Evolutionary conservation across 257 asterid species (phyloP).

Genomic region (Penstemon newberryi): DNA sequence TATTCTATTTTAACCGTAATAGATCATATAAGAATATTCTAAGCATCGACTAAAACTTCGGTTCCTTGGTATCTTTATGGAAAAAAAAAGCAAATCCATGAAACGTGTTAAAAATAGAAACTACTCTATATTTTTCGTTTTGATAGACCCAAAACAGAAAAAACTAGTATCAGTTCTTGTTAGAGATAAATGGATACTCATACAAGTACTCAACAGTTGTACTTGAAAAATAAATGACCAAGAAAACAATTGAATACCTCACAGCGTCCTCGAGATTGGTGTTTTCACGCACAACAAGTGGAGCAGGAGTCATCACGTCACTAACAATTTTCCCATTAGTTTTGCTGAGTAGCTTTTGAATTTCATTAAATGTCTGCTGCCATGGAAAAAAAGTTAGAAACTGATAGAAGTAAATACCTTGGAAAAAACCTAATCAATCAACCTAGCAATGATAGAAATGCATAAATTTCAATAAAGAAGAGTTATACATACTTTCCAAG

Average conservation of each 20-base stretch:
- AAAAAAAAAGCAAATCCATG: too few relatives aligned
- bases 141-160: too few relatives aligned
- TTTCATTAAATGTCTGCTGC: constrained; percentile 75
- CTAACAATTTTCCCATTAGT: constrained; percentile 66
- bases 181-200: not conserved
- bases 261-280: constrained; percentile 78
- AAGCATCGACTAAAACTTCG: too few relatives aligned
- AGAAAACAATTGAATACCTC: constrained; percentile 41
- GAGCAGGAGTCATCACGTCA: constrained; percentile 66
- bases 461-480: not conserved
- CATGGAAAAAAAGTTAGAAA: constrained; percentile 25
- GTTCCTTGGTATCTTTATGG: too few relatives aligned
- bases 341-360: constrained; percentile 65
- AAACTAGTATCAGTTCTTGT: too few relatives aligned
- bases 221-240: not conserved
- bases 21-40: too few relatives aligned
- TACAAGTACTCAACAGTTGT: not conserved
- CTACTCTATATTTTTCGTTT: too few relatives aligned
- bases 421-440: constrained; percentile 15
- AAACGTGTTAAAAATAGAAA: too few relatives aligned
- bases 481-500: constrained; percentile 66
- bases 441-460: not conserved
- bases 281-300: constrained; percentile 57
- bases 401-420: not conserved
- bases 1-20: too few relatives aligned